A percentile compares a stretch with the other conserved stretches of the same genome.
phyloP scores from a whole-genome alignment of 1,139 yeast species.

The Lodderomyces theae region DNA sequence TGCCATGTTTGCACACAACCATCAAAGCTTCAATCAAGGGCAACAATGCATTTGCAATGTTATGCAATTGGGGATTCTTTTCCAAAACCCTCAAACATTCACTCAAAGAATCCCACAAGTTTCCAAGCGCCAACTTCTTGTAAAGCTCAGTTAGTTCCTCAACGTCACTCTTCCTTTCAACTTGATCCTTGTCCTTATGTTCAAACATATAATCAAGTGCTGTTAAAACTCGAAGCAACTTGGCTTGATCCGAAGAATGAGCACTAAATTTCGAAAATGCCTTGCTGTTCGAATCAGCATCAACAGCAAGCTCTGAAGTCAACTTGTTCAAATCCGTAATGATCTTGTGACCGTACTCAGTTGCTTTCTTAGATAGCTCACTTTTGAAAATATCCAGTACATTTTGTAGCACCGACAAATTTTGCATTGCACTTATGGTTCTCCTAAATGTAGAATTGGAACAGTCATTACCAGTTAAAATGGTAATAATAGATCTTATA shows the following conservation, averaged over 20 bases:
- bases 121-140: conserved; percentile 66
- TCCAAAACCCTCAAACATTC: conserved; percentile 66
- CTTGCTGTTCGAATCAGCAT: conserved; percentile 50
- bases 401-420: conserved; percentile 59
- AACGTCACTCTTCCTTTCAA: conserved; percentile 21
- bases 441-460: conserved; percentile 84
- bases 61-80: conserved; percentile 45
- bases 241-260: conserved; percentile 84
- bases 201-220: conserved; percentile 85
- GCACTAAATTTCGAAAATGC: conserved; percentile 69
- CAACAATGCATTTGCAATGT: conserved; percentile 76
- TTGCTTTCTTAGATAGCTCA: conserved; percentile 69
- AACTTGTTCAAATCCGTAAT: conserved; percentile 56
- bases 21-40: conserved; percentile 90
- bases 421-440: conserved; percentile 79
- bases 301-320: conserved; percentile 41
- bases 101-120: conserved; percentile 85
- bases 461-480: conserved; percentile 82
- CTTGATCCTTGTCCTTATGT: conserved; percentile 23
- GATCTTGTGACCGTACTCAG: conserved; percentile 55
- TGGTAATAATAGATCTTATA: conserved; percentile 60
- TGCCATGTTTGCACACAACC: conserved; percentile 92
- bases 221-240: conserved; percentile 76
- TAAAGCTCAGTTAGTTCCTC: conserved; percentile 61
- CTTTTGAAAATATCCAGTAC: conserved; percentile 65